These are phyloP conservation scores for Arachnomyces sp. DNA, from an alignment of 2,329 filamentous ascomycete species.

Conservation along the genomic window DNA sequence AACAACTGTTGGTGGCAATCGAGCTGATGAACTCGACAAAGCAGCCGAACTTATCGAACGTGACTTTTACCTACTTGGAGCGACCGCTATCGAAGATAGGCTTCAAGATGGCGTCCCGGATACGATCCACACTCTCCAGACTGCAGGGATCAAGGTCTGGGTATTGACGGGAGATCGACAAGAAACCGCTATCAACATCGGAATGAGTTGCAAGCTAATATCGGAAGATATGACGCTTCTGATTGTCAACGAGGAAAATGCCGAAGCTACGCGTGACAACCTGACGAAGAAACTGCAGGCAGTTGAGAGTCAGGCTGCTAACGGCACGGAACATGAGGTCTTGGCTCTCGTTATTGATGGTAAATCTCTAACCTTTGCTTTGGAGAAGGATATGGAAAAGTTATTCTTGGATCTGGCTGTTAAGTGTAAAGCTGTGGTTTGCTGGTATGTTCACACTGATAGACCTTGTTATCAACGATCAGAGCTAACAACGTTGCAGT, in stretches of 20 bases:
- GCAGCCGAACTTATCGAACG: constrained; percentile 92
- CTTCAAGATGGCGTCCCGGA: constrained; percentile 96
- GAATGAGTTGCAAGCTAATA: constrained; percentile 98
- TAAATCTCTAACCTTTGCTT: constrained; percentile 83
- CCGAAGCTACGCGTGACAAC: constrained; percentile 73
- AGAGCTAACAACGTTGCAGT: constrained; percentile 36
- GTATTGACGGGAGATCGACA: constrained; percentile 95
- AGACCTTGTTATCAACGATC: background rate
- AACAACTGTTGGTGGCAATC: constrained; percentile 85
- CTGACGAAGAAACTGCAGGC: constrained; percentile 89
- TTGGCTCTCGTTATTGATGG: constrained; percentile 92
- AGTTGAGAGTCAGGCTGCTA: constrained; percentile 71
- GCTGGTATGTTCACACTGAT: constrained; percentile 46
- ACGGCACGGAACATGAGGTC: constrained; percentile 70
- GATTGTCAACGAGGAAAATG: constrained; percentile 85
- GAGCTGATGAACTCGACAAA: constrained; percentile 92
- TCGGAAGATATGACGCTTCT: constrained; percentile 98
- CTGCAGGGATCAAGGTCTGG: constrained; percentile 97
- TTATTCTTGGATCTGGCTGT: constrained; percentile 86
- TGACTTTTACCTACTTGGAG: constrained; percentile 82
- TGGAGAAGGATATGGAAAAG: constrained; percentile 91
- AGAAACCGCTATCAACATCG: constrained; percentile 98
- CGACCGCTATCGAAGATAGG: constrained; percentile 94
- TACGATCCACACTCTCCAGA: constrained; percentile 93
- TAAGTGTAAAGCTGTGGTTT: constrained; percentile 98